Conservation (phyloP, 2,329 filamentous ascomycete genomes). For the Epicoccum sorghinum region DNA sequence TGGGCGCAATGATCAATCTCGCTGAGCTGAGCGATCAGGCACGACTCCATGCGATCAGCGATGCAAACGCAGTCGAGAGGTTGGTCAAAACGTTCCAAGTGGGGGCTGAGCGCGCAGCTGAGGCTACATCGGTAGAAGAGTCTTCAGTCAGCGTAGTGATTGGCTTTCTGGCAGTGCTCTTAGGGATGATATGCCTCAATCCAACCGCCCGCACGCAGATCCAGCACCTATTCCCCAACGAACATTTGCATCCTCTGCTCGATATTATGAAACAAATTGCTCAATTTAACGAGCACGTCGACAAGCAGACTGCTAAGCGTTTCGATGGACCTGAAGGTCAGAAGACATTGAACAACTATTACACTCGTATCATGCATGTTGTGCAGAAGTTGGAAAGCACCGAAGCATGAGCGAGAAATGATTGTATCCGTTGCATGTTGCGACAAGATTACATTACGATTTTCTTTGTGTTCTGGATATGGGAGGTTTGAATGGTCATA, state of each 20-base stretch:
- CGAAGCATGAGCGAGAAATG: constrained; percentile 11
- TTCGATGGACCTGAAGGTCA: constrained; percentile 56
- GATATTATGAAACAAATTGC: constrained; percentile 68
- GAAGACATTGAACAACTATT: constrained; percentile 57
- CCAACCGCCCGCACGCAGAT: constrained; percentile 52
- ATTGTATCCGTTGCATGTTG: not conserved
- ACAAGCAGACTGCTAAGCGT: constrained; percentile 43
- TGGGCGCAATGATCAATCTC: constrained; percentile 87
- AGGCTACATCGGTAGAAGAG: constrained; percentile 68
- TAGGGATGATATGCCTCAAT: constrained; percentile 79
- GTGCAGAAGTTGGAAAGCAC: constrained; percentile 52
- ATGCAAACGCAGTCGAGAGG: constrained; percentile 58
- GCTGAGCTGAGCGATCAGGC: constrained; percentile 75
- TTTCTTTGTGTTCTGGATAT: constrained; percentile 14
- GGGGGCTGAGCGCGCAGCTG: constrained; percentile 67
- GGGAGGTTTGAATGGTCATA: constrained; percentile 10
- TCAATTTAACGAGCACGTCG: constrained; percentile 64
- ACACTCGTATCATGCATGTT: constrained; percentile 60
- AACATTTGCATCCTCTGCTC: constrained; percentile 58
- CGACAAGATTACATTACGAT: not conserved
- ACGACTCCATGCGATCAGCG: constrained; percentile 39
- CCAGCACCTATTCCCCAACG: constrained; percentile 50
- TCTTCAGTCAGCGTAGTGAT: constrained; percentile 81
- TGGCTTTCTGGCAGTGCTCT: constrained; percentile 82
- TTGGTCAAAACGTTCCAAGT: constrained; percentile 72